Evolutionary conservation across 805 yeast species (phyloP).

Genomic region (Millerozyma miso): DNA sequence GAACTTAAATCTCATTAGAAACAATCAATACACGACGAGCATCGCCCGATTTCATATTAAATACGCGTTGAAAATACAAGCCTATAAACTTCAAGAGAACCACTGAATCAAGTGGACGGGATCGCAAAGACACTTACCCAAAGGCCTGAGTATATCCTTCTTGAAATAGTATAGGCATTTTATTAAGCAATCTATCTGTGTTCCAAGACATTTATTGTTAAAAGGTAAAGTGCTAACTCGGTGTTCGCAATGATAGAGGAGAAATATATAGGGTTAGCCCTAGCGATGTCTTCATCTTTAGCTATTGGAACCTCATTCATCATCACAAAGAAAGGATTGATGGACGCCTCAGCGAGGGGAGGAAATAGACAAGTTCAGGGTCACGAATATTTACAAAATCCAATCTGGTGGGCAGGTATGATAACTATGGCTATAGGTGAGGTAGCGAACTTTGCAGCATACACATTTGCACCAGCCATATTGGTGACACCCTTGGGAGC

Average conservation of each 20-base stretch:
- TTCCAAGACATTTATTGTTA: too few relatives aligned
- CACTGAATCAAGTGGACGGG: too few relatives aligned
- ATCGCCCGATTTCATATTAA: neutral
- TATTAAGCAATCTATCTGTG: too few relatives aligned
- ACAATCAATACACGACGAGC: neutral
- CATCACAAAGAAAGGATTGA: slow-evolving; percentile 81
- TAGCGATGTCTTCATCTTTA: slow-evolving; percentile 81
- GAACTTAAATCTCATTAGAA: too few relatives aligned
- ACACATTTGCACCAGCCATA: slow-evolving; percentile 92
- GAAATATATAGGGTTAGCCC: slow-evolving; percentile 81
- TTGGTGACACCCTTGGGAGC: slow-evolving; percentile 92
- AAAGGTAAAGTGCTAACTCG: neutral
- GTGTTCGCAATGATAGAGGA: slow-evolving; percentile 53
- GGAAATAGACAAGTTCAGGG: slow-evolving; percentile 62
- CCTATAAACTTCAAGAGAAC: too few relatives aligned
- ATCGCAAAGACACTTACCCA: too few relatives aligned
- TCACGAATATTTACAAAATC: slow-evolving; percentile 73
- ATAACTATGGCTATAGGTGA: slow-evolving; percentile 88
- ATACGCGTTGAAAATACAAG: neutral
- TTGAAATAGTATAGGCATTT: too few relatives aligned
- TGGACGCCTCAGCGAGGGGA: slow-evolving; percentile 59
- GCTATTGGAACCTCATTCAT: slow-evolving; percentile 91
- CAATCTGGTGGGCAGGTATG: slow-evolving; percentile 95
- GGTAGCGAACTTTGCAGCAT: slow-evolving; percentile 89
- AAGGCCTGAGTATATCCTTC: too few relatives aligned